Percentiles rank a stretch among this genome's conserved stretches.
Evolutionary conservation across 208 protist genomes (phyloP).

Genomic region (Acanthamoeba royreba): DNA sequence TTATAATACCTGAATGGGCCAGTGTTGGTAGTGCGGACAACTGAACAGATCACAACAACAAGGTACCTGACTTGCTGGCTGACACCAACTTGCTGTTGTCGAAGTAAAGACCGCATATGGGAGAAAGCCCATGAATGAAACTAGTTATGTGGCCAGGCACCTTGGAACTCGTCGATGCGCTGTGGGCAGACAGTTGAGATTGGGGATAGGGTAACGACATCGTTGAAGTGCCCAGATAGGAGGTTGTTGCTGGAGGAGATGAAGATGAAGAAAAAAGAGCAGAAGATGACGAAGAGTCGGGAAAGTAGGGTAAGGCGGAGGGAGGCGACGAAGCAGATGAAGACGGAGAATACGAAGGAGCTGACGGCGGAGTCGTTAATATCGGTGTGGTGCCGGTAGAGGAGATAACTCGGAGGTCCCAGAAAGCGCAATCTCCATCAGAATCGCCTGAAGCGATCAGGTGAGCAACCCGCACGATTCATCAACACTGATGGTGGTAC

Average conservation of each 20-base stretch:
- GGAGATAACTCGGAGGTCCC: not conserved
- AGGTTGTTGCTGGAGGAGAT: not conserved
- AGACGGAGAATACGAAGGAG: not conserved
- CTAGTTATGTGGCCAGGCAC: not conserved
- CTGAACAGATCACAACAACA: not conserved
- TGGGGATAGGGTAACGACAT: not conserved
- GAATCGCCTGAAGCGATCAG: no score
- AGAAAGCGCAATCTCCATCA: not conserved
- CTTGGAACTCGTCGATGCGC: not conserved
- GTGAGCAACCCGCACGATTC: no score
- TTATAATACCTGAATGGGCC: not conserved
- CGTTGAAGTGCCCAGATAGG: not conserved
- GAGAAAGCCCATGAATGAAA: not conserved
- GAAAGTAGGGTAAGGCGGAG: not conserved
- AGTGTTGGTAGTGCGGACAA: not conserved
- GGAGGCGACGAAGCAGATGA: not conserved
- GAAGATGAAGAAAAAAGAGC: not conserved
- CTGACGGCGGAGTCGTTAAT: not conserved
- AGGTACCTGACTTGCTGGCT: not conserved
- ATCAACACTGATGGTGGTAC: no score
- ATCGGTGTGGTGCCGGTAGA: no score
- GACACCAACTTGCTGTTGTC: not conserved
- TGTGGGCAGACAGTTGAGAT: not conserved
- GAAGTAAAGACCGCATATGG: not conserved
- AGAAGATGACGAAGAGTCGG: not conserved